Conservation (phyloP, 768 basidiomycete genomes). For the Serendipita sp. region DNA sequence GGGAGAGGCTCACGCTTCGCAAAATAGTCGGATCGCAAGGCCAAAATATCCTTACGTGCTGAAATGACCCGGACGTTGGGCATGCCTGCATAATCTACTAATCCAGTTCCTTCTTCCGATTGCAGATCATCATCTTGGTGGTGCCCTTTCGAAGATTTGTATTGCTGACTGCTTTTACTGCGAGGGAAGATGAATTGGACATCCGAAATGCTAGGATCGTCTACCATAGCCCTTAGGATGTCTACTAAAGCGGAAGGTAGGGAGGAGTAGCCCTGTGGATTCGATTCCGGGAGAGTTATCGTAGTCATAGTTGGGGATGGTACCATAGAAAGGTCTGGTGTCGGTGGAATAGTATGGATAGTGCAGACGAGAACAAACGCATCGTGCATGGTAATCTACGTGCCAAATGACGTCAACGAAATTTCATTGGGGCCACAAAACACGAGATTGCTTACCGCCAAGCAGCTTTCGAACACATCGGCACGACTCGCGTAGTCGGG, state of each 20-base stretch:
- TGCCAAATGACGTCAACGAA: background rate
- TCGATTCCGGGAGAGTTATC: background rate
- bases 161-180: background rate
- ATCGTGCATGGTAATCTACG: background rate
- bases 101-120: background rate
- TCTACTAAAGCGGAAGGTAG: background rate
- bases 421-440: too few relatives aligned
- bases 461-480: background rate
- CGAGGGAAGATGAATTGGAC: background rate
- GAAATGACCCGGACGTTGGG: constrained; percentile 2
- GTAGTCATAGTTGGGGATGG: constrained; percentile 3
- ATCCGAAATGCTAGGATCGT: background rate
- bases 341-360: background rate
- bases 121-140: background rate
- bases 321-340: background rate
- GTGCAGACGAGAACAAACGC: constrained; percentile 1
- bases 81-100: background rate
- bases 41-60: constrained; percentile 1
- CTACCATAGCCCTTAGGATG: background rate
- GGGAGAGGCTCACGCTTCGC: background rate
- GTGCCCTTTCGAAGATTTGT: background rate
- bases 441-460: background rate
- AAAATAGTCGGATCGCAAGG: constrained; percentile 1
- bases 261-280: constrained; percentile 1
- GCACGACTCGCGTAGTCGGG: background rate